phyloP scores from a whole-genome alignment of 163 green algal species.

The Volvox carteri region DNA sequence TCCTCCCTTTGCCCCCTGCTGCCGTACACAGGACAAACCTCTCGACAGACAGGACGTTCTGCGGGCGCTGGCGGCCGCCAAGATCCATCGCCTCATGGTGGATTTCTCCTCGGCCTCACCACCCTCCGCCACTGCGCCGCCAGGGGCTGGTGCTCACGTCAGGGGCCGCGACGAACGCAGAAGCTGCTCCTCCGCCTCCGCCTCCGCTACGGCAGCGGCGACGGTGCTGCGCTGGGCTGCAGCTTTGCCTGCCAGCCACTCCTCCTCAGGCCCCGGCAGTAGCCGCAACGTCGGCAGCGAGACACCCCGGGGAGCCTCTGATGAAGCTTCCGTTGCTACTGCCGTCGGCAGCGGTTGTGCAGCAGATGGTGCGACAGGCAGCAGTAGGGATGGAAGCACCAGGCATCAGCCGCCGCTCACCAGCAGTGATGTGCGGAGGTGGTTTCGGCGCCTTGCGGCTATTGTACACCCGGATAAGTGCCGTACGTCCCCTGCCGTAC shows the following conservation, averaged over 20 bases:
- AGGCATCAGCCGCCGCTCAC: background rate
- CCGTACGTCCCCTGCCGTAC: background rate
- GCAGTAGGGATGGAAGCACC: too few species aligned
- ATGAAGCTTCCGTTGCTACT: background rate
- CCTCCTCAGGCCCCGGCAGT: background rate
- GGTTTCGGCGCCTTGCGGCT: conserved; percentile 34
- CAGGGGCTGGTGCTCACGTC: background rate
- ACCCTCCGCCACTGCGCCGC: background rate
- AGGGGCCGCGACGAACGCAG: too few species aligned
- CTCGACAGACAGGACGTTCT: conserved; percentile 7
- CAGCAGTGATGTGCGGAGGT: background rate
- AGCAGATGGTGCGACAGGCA: background rate
- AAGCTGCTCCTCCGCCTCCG: too few species aligned
- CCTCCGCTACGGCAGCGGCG: background rate
- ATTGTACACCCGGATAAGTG: conserved; percentile 47
- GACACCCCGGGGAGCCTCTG: too few species aligned
- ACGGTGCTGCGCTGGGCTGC: background rate
- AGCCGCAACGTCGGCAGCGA: background rate
- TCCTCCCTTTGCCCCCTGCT: too few species aligned
- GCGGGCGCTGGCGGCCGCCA: background rate
- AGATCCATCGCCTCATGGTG: background rate
- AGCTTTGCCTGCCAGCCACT: background rate
- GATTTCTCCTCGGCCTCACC: too few species aligned
- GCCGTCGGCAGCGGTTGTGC: background rate
- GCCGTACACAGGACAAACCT: background rate